A percentile compares a stretch with the other conserved stretches of the same genome.
Evolutionary conservation across 306 rosid species (phyloP).

Genomic region (Trifolium pratense): DNA sequence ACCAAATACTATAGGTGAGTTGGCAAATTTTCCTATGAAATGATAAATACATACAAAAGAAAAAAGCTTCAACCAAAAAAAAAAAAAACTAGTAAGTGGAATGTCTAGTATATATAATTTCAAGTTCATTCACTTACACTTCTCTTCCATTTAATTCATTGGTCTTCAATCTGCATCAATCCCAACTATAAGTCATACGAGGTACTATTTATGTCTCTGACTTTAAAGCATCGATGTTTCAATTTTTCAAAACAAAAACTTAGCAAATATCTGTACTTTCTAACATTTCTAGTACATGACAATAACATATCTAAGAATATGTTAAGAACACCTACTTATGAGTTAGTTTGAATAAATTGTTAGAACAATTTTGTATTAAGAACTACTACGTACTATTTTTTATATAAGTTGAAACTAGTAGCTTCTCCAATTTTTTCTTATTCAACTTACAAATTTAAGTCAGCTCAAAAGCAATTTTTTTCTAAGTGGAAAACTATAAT

Average conservation of each 20-base stretch:
- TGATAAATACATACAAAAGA: not conserved
- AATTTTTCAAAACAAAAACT: slow-evolving; percentile 3
- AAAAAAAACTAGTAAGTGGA: slow-evolving; percentile 20
- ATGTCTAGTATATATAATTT: slow-evolving; percentile 37
- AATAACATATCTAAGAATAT: not conserved
- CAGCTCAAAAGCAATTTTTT: not conserved
- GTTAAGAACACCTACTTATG: not conserved
- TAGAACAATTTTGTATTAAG: not conserved
- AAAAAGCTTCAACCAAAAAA: no score
- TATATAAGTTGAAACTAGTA: not conserved
- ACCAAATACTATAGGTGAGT: slow-evolving; percentile 47
- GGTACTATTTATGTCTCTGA: slow-evolving; percentile 38
- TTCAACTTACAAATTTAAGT: not conserved
- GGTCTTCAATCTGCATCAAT: slow-evolving; percentile 2
- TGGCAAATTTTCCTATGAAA: slow-evolving; percentile 49
- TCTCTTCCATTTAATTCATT: slow-evolving; percentile 28
- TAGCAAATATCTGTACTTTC: slow-evolving; percentile 2
- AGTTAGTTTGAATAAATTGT: not conserved
- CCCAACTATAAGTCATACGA: slow-evolving; percentile 25
- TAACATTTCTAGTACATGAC: slow-evolving; percentile 3
- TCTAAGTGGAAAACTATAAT: not conserved
- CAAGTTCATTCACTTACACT: slow-evolving; percentile 34
- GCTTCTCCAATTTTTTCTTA: not conserved
- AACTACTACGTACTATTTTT: not conserved
- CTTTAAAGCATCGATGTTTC: not conserved